Conservation (phyloP, 2,329 filamentous ascomycete genomes). For the Clarireedia homoeocarpa region DNA sequence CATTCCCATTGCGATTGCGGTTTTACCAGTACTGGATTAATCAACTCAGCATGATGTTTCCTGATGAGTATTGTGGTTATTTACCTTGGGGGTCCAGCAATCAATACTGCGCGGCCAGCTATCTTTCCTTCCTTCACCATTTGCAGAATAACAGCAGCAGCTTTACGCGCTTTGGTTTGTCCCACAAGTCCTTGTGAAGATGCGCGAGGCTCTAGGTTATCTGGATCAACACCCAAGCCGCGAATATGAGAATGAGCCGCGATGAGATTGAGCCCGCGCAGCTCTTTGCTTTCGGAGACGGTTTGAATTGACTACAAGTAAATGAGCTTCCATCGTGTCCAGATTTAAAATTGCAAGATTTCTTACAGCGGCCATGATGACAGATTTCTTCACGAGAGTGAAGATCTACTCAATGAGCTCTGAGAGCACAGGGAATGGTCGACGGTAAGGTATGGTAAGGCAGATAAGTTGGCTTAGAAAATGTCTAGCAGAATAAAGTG, state of each 20-base stretch:
- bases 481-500: too few species aligned
- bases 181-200: constrained; percentile 91
- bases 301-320: constrained; percentile 57
- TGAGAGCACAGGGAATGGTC: too few species aligned
- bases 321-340: neutral
- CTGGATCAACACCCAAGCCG: constrained; percentile 85
- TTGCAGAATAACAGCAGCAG: constrained; percentile 89
- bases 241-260: constrained; percentile 97
- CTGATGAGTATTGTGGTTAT: neutral
- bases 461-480: too few species aligned
- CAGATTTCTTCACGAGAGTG: too few species aligned
- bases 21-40: constrained; percentile 77
- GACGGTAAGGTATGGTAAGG: too few species aligned
- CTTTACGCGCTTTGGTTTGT: constrained; percentile 93
- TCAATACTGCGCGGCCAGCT: constrained; percentile 86
- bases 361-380: constrained; percentile 5
- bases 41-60: constrained; percentile 5
- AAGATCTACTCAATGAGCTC: too few species aligned
- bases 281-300: constrained; percentile 90
- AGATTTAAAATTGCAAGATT: neutral
- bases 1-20: constrained; percentile 98
- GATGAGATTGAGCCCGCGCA: constrained; percentile 93
- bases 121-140: constrained; percentile 99
- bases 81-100: constrained; percentile 83
- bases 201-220: constrained; percentile 78